These are phyloP conservation scores for Melaleuca alternifolia DNA, from an alignment of 345 rosid genomes.

Conservation along the genomic window DNA sequence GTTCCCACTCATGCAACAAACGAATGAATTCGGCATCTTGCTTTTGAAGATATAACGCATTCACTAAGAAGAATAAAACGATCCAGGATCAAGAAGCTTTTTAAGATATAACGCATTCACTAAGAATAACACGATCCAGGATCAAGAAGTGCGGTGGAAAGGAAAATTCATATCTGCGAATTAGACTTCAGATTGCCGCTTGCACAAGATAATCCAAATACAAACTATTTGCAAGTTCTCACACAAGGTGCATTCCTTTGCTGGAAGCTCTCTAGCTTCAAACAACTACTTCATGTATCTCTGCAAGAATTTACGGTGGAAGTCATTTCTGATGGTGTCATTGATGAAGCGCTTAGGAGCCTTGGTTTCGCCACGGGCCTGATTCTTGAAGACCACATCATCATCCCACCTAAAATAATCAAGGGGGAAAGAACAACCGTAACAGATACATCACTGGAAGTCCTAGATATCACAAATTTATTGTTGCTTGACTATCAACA, in stretches of 20 bases:
- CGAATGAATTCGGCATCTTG: background rate
- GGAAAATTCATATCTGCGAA: background rate
- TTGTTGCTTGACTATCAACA: background rate
- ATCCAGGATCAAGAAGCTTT: background rate
- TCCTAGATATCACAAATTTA: background rate
- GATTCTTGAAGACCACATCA: conserved; percentile 98
- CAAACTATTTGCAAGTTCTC: background rate
- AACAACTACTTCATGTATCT: conserved; percentile 75
- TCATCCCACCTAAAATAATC: conserved; percentile 78
- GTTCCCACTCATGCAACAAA: background rate
- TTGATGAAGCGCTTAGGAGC: conserved; percentile 93
- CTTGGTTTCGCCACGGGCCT: conserved; percentile 94
- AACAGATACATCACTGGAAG: background rate
- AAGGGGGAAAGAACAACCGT: background rate
- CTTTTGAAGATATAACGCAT: background rate
- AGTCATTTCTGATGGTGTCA: conserved; percentile 90
- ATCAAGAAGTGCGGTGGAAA: background rate
- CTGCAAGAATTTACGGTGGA: conserved; percentile 86
- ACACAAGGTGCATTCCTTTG: background rate
- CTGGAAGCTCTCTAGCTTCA: background rate
- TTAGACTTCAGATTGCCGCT: background rate
- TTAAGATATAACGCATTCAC: background rate
- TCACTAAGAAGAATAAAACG: background rate
- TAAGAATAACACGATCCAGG: background rate
- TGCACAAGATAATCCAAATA: background rate